Conservation (phyloP, 306 rosid genomes). For the Aeschynomene evenia region DNA sequence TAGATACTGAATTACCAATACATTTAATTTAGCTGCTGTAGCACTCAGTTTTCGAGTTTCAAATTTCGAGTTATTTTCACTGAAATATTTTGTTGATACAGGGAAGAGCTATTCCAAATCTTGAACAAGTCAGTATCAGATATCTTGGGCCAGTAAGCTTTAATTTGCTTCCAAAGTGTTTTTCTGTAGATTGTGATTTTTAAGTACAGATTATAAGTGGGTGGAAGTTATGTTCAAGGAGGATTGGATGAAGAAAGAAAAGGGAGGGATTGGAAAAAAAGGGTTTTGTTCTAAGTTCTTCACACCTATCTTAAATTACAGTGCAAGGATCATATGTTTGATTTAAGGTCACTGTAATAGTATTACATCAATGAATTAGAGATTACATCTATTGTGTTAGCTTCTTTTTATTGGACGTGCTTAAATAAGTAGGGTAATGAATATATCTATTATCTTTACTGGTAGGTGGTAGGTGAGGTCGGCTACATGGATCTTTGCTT, state of each 20-base stretch:
- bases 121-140: constrained; percentile 57
- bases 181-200: constrained; percentile 4
- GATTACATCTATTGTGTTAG: not conserved
- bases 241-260: not conserved
- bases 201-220: constrained; percentile 8
- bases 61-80: constrained; percentile 15
- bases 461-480: no score
- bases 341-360: not conserved
- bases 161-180: constrained; percentile 20
- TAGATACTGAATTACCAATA: not conserved
- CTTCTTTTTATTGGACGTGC: not conserved
- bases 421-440: not conserved
- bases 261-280: not conserved
- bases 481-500: not conserved
- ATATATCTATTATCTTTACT: not conserved
- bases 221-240: not conserved
- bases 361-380: constrained; percentile 18
- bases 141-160: constrained; percentile 69
- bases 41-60: not conserved
- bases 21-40: not conserved
- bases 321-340: not conserved
- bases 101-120: constrained; percentile 75
- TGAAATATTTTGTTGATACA: constrained; percentile 37
- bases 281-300: constrained; percentile 2
- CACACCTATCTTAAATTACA: constrained; percentile 3